A percentile compares a stretch with the other conserved stretches of the same genome.
Evolutionary conservation across 2,329 filamentous ascomycete species (phyloP).

Genomic region (Nemania bipapillata): DNA sequence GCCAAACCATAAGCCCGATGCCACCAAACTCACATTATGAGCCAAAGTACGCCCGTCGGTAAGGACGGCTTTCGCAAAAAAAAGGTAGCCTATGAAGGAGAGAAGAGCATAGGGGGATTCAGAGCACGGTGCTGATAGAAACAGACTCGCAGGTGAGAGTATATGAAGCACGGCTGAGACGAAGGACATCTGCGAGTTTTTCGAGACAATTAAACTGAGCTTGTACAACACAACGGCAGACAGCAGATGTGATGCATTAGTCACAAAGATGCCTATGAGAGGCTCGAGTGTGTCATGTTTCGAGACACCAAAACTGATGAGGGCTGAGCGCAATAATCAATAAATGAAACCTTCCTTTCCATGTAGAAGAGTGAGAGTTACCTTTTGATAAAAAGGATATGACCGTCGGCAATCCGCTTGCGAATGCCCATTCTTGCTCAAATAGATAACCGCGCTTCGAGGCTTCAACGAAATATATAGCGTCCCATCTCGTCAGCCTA

Average conservation of each 20-base stretch:
- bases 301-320: conserved; percentile 46
- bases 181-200: conserved; percentile 68
- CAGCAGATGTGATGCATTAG: conserved; percentile 78
- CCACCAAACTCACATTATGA: conserved; percentile 65
- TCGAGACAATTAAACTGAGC: conserved; percentile 69
- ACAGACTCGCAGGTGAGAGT: conserved; percentile 86
- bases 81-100: conserved; percentile 76
- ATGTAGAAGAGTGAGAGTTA: conserved; percentile 39
- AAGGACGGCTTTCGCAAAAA: conserved; percentile 68
- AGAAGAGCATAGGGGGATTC: conserved; percentile 83
- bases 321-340: conserved; percentile 36
- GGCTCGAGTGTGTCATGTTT: conserved; percentile 51
- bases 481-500: conserved; percentile 81
- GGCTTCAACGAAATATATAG: conserved; percentile 76
- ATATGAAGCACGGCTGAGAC: conserved; percentile 79
- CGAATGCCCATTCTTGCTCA: conserved; percentile 90
- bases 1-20: conserved; percentile 76
- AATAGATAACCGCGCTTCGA: conserved; percentile 73
- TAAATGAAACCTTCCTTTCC: neutral
- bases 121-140: conserved; percentile 85
- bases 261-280: conserved; percentile 71
- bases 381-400: conserved; percentile 55
- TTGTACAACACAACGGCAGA: conserved; percentile 78
- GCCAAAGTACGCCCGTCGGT: conserved; percentile 44
- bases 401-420: conserved; percentile 59